These are phyloP conservation scores for Aspergillus sclerotiicarbonarius DNA, from an alignment of 495 filamentous ascomycete genomes.

Conservation along the genomic window DNA sequence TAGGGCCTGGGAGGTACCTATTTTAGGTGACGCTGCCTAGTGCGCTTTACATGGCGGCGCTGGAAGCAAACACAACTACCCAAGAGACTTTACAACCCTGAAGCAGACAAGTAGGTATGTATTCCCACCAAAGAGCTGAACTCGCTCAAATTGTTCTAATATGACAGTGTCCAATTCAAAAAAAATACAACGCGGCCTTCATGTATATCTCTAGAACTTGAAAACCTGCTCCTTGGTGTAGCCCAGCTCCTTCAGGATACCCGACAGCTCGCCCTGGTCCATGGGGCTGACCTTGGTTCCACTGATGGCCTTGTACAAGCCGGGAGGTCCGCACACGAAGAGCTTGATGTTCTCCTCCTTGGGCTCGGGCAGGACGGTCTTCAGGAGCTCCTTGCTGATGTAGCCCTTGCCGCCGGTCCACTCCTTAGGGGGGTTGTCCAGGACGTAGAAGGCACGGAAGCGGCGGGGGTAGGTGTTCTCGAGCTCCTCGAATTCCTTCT, in stretches of 20 bases:
- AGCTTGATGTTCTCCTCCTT: slow-evolving; percentile 88
- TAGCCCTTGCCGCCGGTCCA: slow-evolving; percentile 75
- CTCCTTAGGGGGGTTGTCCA: slow-evolving; percentile 79
- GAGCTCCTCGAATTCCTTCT: slow-evolving; percentile 73
- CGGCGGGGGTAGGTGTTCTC: slow-evolving; percentile 93
- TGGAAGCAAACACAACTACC: no score
- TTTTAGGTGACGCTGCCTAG: no score
- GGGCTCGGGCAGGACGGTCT: slow-evolving; percentile 88
- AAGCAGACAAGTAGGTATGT: neutral
- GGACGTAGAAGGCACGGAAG: slow-evolving; percentile 85
- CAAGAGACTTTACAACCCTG: no score
- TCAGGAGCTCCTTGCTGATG: slow-evolving; percentile 84
- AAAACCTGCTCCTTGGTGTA: slow-evolving; percentile 93
- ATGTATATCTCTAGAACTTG: slow-evolving; percentile 71
- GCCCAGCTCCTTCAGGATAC: slow-evolving; percentile 83
- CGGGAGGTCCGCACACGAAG: slow-evolving; percentile 87
- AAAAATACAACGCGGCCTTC: neutral
- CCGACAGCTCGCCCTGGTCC: slow-evolving; percentile 89
- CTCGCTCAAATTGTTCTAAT: neutral
- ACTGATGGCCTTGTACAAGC: slow-evolving; percentile 88
- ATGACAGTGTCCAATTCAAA: neutral
- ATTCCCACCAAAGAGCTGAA: neutral
- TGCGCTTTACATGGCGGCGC: no score
- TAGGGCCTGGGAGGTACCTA: no score
- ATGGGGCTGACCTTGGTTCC: slow-evolving; percentile 83